phyloP scores from a whole-genome alignment of 768 basidiomycete genomes.

The Asterophora lycoperdoides region DNA sequence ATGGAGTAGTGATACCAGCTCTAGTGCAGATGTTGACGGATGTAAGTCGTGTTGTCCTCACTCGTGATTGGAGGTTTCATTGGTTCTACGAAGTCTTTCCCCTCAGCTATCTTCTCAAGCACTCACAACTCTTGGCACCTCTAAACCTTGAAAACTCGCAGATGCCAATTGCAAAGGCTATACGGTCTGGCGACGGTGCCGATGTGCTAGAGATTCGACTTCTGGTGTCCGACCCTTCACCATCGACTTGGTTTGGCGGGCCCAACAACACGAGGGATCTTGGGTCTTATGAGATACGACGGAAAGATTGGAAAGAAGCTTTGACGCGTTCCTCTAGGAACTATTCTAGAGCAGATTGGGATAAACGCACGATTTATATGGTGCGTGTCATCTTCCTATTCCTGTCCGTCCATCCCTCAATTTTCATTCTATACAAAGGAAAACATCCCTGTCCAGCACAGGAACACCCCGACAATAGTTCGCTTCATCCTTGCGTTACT shows the following conservation, averaged over 20 bases:
- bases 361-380: constrained; percentile 59
- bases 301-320: constrained; percentile 39
- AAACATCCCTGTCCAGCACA: constrained; percentile 55
- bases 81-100: constrained; percentile 47
- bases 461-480: constrained; percentile 46
- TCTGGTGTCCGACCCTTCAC: constrained; percentile 42
- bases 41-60: constrained; percentile 38
- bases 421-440: constrained; percentile 44
- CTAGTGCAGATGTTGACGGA: constrained; percentile 15
- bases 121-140: constrained; percentile 33
- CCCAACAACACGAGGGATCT: constrained; percentile 21
- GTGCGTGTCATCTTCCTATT: constrained; percentile 35
- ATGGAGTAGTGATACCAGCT: constrained; percentile 18
- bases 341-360: constrained; percentile 49
- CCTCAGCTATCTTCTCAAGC: constrained; percentile 46
- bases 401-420: not conserved
- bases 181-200: constrained; percentile 42
- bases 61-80: constrained; percentile 12
- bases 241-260: constrained; percentile 30
- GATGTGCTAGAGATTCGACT: constrained; percentile 58
- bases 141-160: constrained; percentile 34
- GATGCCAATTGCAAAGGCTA: constrained; percentile 48
- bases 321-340: constrained; percentile 18
- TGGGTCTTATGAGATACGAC: constrained; percentile 65
- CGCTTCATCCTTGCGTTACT: constrained; percentile 41